These are phyloP conservation scores for Caryopteris hybrid DNA, from an alignment of 305 asterid species.

Conservation along the genomic window DNA sequence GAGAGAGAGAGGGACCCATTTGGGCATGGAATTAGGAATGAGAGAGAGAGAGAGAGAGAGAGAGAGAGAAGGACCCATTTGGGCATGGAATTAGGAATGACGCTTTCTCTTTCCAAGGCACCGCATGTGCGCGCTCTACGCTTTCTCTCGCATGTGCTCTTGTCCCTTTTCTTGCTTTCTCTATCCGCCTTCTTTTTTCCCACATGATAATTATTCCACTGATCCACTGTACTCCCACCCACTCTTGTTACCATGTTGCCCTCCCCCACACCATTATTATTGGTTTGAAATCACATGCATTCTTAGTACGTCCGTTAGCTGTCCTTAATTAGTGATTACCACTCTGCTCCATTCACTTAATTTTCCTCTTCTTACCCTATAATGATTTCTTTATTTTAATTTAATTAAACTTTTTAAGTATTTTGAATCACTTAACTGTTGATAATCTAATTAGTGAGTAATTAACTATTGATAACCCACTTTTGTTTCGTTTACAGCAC, in stretches of 20 bases:
- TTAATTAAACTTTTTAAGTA: no score
- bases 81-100: conserved; percentile 29
- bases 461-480: no score
- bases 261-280: conserved; percentile 16
- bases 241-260: conserved; percentile 24
- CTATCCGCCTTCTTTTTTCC: conserved; percentile 20
- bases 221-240: conserved; percentile 20
- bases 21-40: no score
- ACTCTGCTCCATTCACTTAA: not conserved
- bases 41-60: no score
- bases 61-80: no score
- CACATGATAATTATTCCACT: not conserved
- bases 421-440: no score
- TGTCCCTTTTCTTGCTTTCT: conserved; percentile 41
- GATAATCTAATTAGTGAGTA: no score
- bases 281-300: conserved; percentile 1
- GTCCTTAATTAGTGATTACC: not conserved
- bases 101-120: conserved; percentile 39
- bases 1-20: no score
- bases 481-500: no score
- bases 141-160: conserved; percentile 47
- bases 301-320: not conserved
- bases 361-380: not conserved
- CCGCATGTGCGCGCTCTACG: conserved; percentile 40
- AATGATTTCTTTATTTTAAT: no score